These are phyloP conservation scores for Rhizopus arrhizus DNA, from an alignment of 371 early-diverging fungal species.

Conservation along the genomic window DNA sequence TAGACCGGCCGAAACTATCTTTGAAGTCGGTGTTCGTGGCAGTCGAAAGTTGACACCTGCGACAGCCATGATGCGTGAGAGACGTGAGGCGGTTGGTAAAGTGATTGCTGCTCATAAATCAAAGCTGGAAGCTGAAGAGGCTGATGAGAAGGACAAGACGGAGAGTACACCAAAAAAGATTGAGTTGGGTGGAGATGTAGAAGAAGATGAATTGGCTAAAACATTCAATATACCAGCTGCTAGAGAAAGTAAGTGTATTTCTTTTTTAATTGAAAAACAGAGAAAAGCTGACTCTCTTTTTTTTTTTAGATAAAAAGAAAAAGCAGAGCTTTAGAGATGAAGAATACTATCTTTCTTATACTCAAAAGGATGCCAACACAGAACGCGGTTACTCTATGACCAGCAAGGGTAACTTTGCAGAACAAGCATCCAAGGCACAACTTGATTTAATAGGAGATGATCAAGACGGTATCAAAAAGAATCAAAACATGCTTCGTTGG, in stretches of 20 bases:
- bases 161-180: conserved; percentile 7
- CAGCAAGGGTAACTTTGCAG: conserved; percentile 73
- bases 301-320: conserved; percentile 12
- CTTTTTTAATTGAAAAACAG: background rate
- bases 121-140: conserved; percentile 12
- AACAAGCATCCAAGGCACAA: conserved; percentile 78
- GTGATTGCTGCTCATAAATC: conserved; percentile 55
- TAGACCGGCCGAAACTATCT: conserved; percentile 88
- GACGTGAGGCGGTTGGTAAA: conserved; percentile 65
- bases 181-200: conserved; percentile 49
- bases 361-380: conserved; percentile 83
- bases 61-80: conserved; percentile 75
- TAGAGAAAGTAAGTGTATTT: conserved; percentile 26
- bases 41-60: conserved; percentile 72
- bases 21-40: conserved; percentile 89
- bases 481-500: conserved; percentile 78
- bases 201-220: conserved; percentile 56
- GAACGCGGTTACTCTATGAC: conserved; percentile 91
- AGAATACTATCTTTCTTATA: conserved; percentile 88
- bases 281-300: background rate
- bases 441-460: conserved; percentile 89
- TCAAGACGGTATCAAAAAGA: conserved; percentile 58
- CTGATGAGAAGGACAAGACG: conserved; percentile 24
- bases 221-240: conserved; percentile 50
- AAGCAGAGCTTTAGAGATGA: conserved; percentile 70